These are phyloP conservation scores for Ustilago loliicola DNA, from an alignment of 1,284 basidiomycete genomes.

Conservation along the genomic window DNA sequence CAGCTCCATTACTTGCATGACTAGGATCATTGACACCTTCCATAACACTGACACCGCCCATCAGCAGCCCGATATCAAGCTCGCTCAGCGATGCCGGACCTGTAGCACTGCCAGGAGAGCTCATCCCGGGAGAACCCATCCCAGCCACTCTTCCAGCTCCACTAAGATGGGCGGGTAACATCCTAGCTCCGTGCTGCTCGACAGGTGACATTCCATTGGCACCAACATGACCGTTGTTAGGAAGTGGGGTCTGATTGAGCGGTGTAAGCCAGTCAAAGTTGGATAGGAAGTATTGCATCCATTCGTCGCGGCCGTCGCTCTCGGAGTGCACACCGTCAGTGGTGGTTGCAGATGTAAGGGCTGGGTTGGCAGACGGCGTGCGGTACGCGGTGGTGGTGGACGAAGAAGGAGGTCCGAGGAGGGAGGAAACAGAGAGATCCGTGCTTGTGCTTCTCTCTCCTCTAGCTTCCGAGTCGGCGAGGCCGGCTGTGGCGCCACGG, in stretches of 20 bases:
- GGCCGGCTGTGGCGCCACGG: background rate
- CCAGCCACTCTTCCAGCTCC: constrained; percentile 1
- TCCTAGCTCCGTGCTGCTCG: constrained; percentile 1
- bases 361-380: constrained; percentile 7
- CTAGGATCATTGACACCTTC: constrained; percentile 28
- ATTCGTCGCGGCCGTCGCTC: constrained; percentile 45
- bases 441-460: constrained; percentile 17
- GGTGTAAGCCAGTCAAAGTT: constrained; percentile 52
- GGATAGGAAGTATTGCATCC: constrained; percentile 54
- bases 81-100: constrained; percentile 46
- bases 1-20: background rate
- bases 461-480: background rate
- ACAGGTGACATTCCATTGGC: constrained; percentile 1
- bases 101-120: constrained; percentile 37
- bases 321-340: constrained; percentile 23
- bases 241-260: constrained; percentile 19
- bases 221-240: constrained; percentile 12
- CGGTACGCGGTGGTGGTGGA: constrained; percentile 7
- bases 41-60: constrained; percentile 50
- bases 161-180: constrained; percentile 3
- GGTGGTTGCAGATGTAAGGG: constrained; percentile 4
- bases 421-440: constrained; percentile 28
- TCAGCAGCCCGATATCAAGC: constrained; percentile 44
- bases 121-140: constrained; percentile 25
- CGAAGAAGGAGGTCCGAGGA: constrained; percentile 18